These are phyloP conservation scores for Colletotrichum sp. DNA, from an alignment of 2,329 filamentous ascomycete genomes.

Conservation along the genomic window DNA sequence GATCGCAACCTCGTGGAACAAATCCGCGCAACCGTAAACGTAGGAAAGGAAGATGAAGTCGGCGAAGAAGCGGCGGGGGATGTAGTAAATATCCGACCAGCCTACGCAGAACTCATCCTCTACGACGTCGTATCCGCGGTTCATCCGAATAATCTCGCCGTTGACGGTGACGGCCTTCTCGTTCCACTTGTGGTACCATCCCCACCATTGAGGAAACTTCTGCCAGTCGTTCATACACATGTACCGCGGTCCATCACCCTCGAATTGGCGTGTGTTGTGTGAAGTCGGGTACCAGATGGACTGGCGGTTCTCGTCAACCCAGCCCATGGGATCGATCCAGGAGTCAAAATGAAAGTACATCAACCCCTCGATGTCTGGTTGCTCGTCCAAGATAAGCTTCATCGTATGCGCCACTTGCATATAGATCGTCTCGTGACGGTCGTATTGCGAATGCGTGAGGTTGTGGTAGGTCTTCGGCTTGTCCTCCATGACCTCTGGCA, in stretches of 20 bases:
- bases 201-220: conserved; percentile 25
- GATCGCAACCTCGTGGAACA: conserved; percentile 36
- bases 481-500: conserved; percentile 23
- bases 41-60: conserved; percentile 32
- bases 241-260: conserved; percentile 22
- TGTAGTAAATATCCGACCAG: conserved; percentile 38
- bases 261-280: conserved; percentile 9
- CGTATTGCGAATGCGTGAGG: conserved; percentile 30
- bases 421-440: conserved; percentile 24
- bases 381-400: conserved; percentile 30
- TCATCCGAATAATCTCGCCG: conserved; percentile 8
- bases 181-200: conserved; percentile 21
- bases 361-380: conserved; percentile 29
- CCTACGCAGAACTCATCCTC: conserved; percentile 31
- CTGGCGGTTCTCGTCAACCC: conserved; percentile 25
- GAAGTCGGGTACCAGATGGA: conserved; percentile 31
- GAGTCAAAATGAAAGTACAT: conserved; percentile 37
- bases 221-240: conserved; percentile 25
- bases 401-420: conserved; percentile 31
- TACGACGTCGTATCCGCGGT: neutral
- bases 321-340: conserved; percentile 34
- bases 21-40: conserved; percentile 25
- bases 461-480: conserved; percentile 23
- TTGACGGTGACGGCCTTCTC: conserved; percentile 18
- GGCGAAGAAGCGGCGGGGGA: conserved; percentile 34